Evolutionary conservation across 2,329 filamentous ascomycete genomes (phyloP).

Genomic region (Fusarium algeriense): DNA sequence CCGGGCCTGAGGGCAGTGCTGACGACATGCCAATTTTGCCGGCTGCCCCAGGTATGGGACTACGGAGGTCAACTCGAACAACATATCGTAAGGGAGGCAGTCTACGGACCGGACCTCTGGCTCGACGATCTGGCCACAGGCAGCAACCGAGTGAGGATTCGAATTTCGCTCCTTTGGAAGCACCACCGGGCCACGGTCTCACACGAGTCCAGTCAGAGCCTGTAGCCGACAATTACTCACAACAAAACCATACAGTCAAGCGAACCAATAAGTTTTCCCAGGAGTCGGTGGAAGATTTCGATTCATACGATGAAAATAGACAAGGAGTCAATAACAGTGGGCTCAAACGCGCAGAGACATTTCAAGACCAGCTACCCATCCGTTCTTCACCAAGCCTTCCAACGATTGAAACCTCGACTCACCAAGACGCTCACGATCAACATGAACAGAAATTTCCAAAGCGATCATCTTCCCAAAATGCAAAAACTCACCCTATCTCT

Average conservation of each 20-base stretch:
- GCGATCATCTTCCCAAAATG: constrained; percentile 66
- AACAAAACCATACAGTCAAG: constrained; percentile 64
- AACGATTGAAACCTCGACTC: constrained; percentile 74
- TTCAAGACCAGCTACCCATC: constrained; percentile 51
- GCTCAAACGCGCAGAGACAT: constrained; percentile 41
- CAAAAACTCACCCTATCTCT: constrained; percentile 59
- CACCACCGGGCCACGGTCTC: constrained; percentile 65
- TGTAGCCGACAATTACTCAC: constrained; percentile 65
- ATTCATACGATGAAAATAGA: constrained; percentile 58
- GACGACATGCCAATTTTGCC: constrained; percentile 91
- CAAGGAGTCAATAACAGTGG: constrained; percentile 49
- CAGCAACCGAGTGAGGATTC: constrained; percentile 69
- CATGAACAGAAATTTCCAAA: constrained; percentile 59
- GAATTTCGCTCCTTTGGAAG: constrained; percentile 56
- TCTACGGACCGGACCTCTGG: constrained; percentile 81
- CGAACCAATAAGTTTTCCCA: constrained; percentile 63
- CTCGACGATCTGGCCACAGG: constrained; percentile 75
- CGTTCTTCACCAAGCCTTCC: constrained; percentile 53
- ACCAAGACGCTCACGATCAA: constrained; percentile 54
- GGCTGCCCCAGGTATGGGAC: constrained; percentile 78
- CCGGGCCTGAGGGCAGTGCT: constrained; percentile 56
- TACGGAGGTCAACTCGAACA: constrained; percentile 91
- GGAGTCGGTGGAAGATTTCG: constrained; percentile 58
- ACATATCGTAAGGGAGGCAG: constrained; percentile 90
- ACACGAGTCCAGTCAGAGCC: constrained; percentile 79